Evolutionary conservation across 2,329 filamentous ascomycete genomes (phyloP), one percentile per base, ranked within the genome.

Genomic region (Neonectria ditissima): DNA sequence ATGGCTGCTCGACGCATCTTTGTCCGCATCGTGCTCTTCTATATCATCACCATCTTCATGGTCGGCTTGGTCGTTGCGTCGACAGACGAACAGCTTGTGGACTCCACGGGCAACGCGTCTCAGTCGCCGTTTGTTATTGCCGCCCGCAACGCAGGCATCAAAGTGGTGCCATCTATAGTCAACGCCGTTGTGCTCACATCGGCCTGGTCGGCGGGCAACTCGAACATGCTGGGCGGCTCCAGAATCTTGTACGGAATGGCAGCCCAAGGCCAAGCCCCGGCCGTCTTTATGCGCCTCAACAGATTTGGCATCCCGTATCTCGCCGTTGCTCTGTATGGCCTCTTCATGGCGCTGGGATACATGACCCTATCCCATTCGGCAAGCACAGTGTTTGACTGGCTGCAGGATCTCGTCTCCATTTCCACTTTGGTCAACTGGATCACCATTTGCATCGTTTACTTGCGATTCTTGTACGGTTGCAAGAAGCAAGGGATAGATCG

Each of bases 61-160:
- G 53, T 55, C 11, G 53, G 53, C 13, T 26, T 55, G 7, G 37
- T 55, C 43, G 53, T 55, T 43, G 39, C 39, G 39, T 43, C 39
- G 9, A 43, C 39, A 3, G 39, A 43, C 16, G 39, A 43, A 22
- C 39, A 43, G 39, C 39, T 43, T 16, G n/a, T 43, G 39, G 39
- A 18, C n/a, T 55, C 53, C 13, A 55, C n/a, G 11, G 53, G 53
- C 3, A 55, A 26, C 43, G 53, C 53, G 2, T 41, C 28, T 10
- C 44, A 55, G 5, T 62, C 52, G n/a, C 62, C 62, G 3, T 65
- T 62, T 24, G 50, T 63, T 9, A 65, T 65, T 34, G 55, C 59
- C 0, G 53, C 57, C 22, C n/a, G 34, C 1, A 54, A 54, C 18
- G 43, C 50, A 2, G n/a, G 56, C 3, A 39, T 63, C 11, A 34